phyloP scores from a whole-genome alignment of 2,329 filamentous ascomycete genomes.

The Tolypocladium amazonense region DNA sequence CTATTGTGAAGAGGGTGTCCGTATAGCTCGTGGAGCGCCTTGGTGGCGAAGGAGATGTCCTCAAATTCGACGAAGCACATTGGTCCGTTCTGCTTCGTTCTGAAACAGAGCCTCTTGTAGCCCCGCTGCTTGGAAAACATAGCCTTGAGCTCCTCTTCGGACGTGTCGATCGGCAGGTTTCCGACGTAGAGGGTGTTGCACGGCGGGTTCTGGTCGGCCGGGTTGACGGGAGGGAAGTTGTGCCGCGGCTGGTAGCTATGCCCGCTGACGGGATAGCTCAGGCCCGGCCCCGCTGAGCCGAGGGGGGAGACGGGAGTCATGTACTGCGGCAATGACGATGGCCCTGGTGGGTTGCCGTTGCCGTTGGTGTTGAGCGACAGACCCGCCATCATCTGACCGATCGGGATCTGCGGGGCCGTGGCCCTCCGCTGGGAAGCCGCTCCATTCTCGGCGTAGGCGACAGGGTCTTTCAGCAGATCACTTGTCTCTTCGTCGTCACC shows the following conservation, averaged over 20 bases:
- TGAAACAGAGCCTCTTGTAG: slow-evolving; percentile 90
- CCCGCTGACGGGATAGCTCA: slow-evolving; percentile 24
- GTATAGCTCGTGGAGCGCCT: slow-evolving; percentile 81
- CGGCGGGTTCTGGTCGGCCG: slow-evolving; percentile 90
- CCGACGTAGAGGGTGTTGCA: slow-evolving; percentile 98
- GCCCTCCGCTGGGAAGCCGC: slow-evolving; percentile 44
- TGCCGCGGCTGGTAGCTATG: slow-evolving; percentile 46
- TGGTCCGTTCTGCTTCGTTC: slow-evolving; percentile 87
- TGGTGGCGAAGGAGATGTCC: slow-evolving; percentile 83
- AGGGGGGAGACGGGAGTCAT: slow-evolving; percentile 24
- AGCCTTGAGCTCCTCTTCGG: slow-evolving; percentile 88
- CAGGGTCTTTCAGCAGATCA: slow-evolving; percentile 60
- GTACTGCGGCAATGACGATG: slow-evolving; percentile 43
- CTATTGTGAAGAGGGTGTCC: slow-evolving; percentile 82
- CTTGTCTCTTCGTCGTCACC: slow-evolving; percentile 60
- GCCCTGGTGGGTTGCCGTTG: slow-evolving; percentile 25
- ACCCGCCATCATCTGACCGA: slow-evolving; percentile 50
- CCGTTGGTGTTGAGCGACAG: slow-evolving; percentile 57
- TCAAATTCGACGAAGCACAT: slow-evolving; percentile 99
- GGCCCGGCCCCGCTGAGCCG: slow-evolving; percentile 23
- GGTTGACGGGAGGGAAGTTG: slow-evolving; percentile 78
- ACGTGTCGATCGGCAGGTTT: slow-evolving; percentile 87
- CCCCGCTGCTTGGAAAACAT: slow-evolving; percentile 89
- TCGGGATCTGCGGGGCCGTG: slow-evolving; percentile 62
- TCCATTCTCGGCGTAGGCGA: slow-evolving; percentile 58